Evolutionary conservation across 2,329 filamentous ascomycete species (phyloP).

Genomic region (Emmonsiellopsis sp.): DNA sequence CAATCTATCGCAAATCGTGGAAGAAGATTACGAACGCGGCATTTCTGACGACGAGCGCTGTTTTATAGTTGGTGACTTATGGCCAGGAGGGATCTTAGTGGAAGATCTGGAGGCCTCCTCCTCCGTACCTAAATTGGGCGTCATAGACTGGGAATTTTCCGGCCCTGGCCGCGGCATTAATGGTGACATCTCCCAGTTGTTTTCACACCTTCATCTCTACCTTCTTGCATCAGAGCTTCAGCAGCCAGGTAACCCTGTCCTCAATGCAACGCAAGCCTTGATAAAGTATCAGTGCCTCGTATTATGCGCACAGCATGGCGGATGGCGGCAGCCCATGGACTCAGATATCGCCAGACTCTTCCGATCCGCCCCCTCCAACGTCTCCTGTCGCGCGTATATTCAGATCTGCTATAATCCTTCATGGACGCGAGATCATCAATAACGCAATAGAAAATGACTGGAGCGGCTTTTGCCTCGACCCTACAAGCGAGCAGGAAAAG

Average conservation of each 20-base stretch:
- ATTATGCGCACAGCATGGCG: background rate
- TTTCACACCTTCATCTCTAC: slow-evolving; percentile 10
- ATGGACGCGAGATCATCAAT: slow-evolving; percentile 8
- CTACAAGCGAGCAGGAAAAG: background rate
- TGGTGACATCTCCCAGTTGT: slow-evolving; percentile 8
- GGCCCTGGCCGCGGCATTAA: slow-evolving; percentile 5
- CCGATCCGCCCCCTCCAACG: background rate
- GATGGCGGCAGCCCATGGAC: background rate
- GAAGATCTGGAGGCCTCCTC: background rate
- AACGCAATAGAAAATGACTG: slow-evolving; percentile 7
- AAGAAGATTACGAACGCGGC: slow-evolving; percentile 7
- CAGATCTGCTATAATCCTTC: slow-evolving; percentile 6
- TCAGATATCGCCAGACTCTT: background rate
- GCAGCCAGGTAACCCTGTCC: background rate
- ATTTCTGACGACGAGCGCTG: slow-evolving; percentile 1
- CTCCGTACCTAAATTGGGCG: background rate
- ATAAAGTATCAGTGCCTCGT: slow-evolving; percentile 4
- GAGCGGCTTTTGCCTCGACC: slow-evolving; percentile 2
- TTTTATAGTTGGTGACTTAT: slow-evolving; percentile 9
- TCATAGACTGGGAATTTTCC: slow-evolving; percentile 10
- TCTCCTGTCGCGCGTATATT: slow-evolving; percentile 4
- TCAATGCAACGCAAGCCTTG: background rate
- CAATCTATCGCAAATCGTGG: slow-evolving; percentile 1
- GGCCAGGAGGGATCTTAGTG: slow-evolving; percentile 6
- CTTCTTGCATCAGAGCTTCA: slow-evolving; percentile 1